These are phyloP conservation scores for Aspergillus bombycis DNA, from an alignment of 2,329 filamentous ascomycete genomes.

Conservation along the genomic window DNA sequence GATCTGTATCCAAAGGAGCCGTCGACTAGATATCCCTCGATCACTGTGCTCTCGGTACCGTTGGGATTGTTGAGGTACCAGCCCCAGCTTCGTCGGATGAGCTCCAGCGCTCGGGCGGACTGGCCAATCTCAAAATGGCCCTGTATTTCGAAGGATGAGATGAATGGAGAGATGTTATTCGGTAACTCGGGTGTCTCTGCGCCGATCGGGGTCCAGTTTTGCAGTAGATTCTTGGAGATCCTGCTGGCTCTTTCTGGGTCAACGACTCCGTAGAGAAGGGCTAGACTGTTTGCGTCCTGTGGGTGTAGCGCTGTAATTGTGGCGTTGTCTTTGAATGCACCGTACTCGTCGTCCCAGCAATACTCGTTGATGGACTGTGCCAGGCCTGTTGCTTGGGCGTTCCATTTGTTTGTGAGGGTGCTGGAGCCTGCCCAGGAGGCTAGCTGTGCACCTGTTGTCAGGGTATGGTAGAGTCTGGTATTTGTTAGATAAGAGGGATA, in stretches of 20 bases:
- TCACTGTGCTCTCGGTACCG: slow-evolving; percentile 61
- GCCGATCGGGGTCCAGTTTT: slow-evolving; percentile 61
- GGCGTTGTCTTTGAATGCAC: slow-evolving; percentile 59
- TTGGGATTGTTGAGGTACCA: slow-evolving; percentile 62
- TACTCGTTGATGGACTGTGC: slow-evolving; percentile 50
- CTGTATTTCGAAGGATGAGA: slow-evolving; percentile 62
- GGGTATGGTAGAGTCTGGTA: slow-evolving; percentile 53
- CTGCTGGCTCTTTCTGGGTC: slow-evolving; percentile 36
- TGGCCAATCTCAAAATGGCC: slow-evolving; percentile 56
- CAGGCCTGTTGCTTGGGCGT: slow-evolving; percentile 40
- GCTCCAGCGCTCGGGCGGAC: slow-evolving; percentile 56
- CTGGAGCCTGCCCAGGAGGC: slow-evolving; percentile 53
- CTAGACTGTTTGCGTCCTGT: slow-evolving; percentile 64
- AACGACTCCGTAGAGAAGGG: slow-evolving; percentile 54
- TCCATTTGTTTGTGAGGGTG: slow-evolving; percentile 45
- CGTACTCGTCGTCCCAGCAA: slow-evolving; percentile 53
- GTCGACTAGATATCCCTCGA: slow-evolving; percentile 62
- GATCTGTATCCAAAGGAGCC: slow-evolving; percentile 62
- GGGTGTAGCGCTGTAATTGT: slow-evolving; percentile 56
- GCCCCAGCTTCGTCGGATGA: slow-evolving; percentile 62
- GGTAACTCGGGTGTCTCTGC: slow-evolving; percentile 60
- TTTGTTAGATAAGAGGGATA: slow-evolving; percentile 2
- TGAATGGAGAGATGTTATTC: slow-evolving; percentile 61
- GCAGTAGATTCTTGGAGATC: slow-evolving; percentile 51
- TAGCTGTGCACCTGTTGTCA: slow-evolving; percentile 57